Conservation (phyloP, 768 basidiomycete genomes). For the Leccinum olivaceopallidum region DNA sequence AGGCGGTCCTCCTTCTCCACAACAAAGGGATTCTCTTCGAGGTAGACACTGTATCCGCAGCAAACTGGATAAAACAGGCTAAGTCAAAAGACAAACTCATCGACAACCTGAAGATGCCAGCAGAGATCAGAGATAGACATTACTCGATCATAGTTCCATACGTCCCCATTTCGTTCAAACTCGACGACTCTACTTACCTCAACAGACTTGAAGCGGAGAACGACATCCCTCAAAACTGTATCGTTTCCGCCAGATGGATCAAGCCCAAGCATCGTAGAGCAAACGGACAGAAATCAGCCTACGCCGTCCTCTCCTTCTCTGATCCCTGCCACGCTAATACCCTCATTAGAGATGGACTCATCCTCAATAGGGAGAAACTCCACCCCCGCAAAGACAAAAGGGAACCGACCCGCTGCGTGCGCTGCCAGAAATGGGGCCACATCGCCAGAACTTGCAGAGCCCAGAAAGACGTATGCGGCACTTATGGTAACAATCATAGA, state of each 20-base stretch:
- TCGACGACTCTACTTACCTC: too few species aligned
- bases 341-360: not conserved
- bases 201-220: not conserved
- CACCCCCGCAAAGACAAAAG: not conserved
- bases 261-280: not conserved
- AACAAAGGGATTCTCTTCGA: too few species aligned
- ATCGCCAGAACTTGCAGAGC: not conserved
- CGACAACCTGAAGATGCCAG: too few species aligned
- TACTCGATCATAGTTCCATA: too few species aligned
- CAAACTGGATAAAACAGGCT: too few species aligned
- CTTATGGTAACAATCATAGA: not conserved
- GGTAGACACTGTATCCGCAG: too few species aligned
- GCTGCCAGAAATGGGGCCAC: constrained; percentile 2
- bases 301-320: not conserved
- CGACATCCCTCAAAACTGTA: not conserved
- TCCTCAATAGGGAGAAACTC: not conserved
- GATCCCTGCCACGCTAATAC: not conserved
- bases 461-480: not conserved
- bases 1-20: too few species aligned
- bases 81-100: too few species aligned
- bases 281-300: not conserved
- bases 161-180: too few species aligned
- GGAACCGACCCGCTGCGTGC: not conserved
- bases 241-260: not conserved
- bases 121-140: too few species aligned